Base-by-base conservation (phyloP, 176 grass and related monocot species). In the Pharus latifolius region DNA sequence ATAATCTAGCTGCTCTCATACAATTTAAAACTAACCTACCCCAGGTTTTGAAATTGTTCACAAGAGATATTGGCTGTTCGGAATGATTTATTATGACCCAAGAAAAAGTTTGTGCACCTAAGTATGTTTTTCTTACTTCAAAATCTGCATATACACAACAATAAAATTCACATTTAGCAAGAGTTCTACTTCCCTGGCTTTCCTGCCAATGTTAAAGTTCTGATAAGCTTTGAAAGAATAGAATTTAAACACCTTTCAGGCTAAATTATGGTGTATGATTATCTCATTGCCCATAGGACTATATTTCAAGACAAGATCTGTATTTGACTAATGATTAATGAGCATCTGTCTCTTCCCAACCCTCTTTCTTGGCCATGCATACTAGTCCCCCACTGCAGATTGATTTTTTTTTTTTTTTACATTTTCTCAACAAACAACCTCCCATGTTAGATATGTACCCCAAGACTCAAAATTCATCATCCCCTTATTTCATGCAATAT, bases 261-360 rank as follows among this genome's bases (percentile, higher is more conserved):
- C 4, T 64, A 45, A 38, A 38, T 38, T 38, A n/a, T n/a, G 6
- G 35, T 23, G 15, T 38, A 38, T 22, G 20, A 42, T 45, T 3
- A 22, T n/a, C 22, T 11, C 41, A 31, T 43, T 41, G 30, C 52
- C 58, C 15, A 17, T 70, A 27, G 22, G 62, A 65, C 4, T 31
- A 65, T 9, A 84, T 77, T 49, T 65, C 41, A 56, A 72, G 32
- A 82, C 42, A 40, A 23, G 32, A 24, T 41, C n/a, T n/a, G n/a
- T n/a, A n/a, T n/a, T n/a, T n/a, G n/a, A n/a, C n/a, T n/a, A n/a
- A n/a, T n/a, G n/a, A n/a, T n/a, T n/a, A n/a, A n/a, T n/a, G n/a
- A n/a, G n/a, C n/a, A n/a, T n/a, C n/a, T n/a, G n/a, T n/a, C 5
- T 25, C 8, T 73, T 47, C 6, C 45, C 17, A 63, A 34, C 64